A percentile compares a stretch with the other conserved stretches of the same genome.
These are phyloP conservation scores for Pseudogymnoascus sp. DNA, from an alignment of 2,329 filamentous ascomycete genomes.

Conservation along the genomic window DNA sequence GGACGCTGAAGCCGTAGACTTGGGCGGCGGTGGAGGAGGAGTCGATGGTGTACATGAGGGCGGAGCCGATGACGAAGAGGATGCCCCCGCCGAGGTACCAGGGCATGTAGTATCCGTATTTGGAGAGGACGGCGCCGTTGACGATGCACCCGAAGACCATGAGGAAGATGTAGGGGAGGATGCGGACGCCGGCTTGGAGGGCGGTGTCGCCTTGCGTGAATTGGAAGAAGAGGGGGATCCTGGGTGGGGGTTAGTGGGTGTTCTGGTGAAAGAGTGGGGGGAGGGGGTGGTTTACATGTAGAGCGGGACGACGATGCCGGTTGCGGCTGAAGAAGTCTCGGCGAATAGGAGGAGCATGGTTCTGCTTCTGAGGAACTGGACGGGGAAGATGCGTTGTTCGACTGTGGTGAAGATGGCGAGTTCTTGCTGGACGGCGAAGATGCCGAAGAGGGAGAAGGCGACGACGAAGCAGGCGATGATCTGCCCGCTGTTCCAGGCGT, in stretches of 20 bases:
- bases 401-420: conserved; percentile 25
- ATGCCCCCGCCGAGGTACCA: conserved; percentile 34
- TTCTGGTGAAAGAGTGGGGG: conserved; percentile 17
- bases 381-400: conserved; percentile 25
- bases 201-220: conserved; percentile 44
- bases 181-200: conserved; percentile 38
- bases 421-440: conserved; percentile 25
- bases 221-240: conserved; percentile 46
- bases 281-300: neutral
- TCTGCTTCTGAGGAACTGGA: conserved; percentile 33
- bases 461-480: conserved; percentile 37
- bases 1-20: conserved; percentile 27
- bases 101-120: conserved; percentile 35
- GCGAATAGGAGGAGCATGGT: conserved; percentile 33
- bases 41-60: conserved; percentile 26
- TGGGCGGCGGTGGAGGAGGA: conserved; percentile 16
- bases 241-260: conserved; percentile 41
- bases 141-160: conserved; percentile 32
- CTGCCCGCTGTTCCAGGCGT: conserved; percentile 27
- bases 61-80: conserved; percentile 32
- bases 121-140: conserved; percentile 31
- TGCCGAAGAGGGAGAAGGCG: conserved; percentile 34
- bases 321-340: conserved; percentile 29
- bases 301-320: conserved; percentile 22
- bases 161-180: conserved; percentile 34